Evolutionary conservation across 2,329 filamentous ascomycete species (phyloP).

Genomic region (Pyrenochaeta sp.): DNA sequence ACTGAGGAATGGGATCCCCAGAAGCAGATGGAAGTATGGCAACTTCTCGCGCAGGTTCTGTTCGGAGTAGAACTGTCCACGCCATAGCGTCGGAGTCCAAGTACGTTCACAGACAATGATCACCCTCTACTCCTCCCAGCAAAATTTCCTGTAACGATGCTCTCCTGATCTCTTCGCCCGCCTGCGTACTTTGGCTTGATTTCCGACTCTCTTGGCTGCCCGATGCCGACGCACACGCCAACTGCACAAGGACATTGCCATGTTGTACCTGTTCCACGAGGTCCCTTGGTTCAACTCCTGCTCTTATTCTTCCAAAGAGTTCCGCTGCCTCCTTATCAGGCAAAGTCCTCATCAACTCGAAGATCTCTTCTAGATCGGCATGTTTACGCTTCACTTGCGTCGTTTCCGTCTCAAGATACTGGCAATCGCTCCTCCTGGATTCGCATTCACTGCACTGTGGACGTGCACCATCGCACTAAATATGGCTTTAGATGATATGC

Average conservation of each 20-base stretch:
- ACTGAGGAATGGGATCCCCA: background rate
- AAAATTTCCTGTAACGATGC: background rate
- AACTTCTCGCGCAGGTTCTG: background rate
- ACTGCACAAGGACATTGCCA: conserved; percentile 24
- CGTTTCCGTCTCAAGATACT: conserved; percentile 24
- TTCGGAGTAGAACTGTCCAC: background rate
- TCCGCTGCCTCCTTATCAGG: conserved; percentile 17
- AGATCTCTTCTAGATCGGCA: conserved; percentile 21
- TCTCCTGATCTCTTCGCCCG: background rate
- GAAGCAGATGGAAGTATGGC: background rate
- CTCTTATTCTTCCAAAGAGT: conserved; percentile 19
- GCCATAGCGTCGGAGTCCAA: too few species aligned
- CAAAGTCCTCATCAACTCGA: conserved; percentile 19
- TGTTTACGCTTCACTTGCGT: conserved; percentile 22
- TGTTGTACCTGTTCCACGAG: conserved; percentile 23
- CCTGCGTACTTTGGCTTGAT: background rate
- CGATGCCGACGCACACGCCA: conserved; percentile 9
- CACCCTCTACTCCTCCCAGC: background rate
- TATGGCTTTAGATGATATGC: conserved; percentile 1
- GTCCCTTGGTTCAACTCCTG: conserved; percentile 20
- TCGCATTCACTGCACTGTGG: conserved; percentile 25
- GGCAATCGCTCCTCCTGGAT: conserved; percentile 17
- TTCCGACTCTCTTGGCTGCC: conserved; percentile 1
- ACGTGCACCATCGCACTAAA: conserved; percentile 26
- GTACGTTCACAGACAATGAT: too few species aligned